Conservation (phyloP, 2,329 filamentous ascomycete species). For the Gaeumannomyces sp. region DNA sequence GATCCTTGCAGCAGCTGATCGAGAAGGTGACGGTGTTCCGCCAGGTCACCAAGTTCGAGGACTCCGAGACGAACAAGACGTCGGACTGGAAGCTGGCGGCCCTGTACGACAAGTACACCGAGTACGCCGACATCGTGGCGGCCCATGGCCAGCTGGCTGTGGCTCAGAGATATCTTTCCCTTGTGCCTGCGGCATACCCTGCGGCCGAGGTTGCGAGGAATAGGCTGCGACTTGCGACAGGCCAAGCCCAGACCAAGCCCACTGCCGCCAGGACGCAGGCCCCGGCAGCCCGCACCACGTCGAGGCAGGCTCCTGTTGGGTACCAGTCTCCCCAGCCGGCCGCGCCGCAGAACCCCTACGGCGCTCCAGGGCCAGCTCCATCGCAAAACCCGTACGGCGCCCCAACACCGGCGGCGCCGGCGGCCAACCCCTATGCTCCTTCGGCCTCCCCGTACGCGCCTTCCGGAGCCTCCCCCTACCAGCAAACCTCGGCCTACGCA, state of each 20-base stretch:
- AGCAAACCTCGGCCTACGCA: constrained; percentile 25
- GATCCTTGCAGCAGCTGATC: constrained; percentile 84
- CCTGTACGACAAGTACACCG: constrained; percentile 90
- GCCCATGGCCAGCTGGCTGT: constrained; percentile 79
- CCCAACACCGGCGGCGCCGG: constrained; percentile 21
- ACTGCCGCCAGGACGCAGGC: constrained; percentile 25
- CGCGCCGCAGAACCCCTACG: constrained; percentile 7
- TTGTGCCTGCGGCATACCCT: constrained; percentile 77
- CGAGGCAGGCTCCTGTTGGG: constrained; percentile 36
- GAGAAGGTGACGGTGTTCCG: constrained; percentile 98
- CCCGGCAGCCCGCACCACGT: constrained; percentile 21
- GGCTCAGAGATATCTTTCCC: constrained; percentile 85
- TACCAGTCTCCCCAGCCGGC: constrained; percentile 41
- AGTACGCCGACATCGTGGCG: constrained; percentile 93
- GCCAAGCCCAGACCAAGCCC: constrained; percentile 22
- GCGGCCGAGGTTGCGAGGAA: constrained; percentile 82
- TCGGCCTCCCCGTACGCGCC: constrained; percentile 28
- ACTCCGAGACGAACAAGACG: constrained; percentile 63
- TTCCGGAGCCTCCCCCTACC: constrained; percentile 15
- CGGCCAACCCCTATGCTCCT: constrained; percentile 42
- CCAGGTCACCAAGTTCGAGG: constrained; percentile 84
- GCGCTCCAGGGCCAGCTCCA: constrained; percentile 7
- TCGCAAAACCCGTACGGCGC: constrained; percentile 24
- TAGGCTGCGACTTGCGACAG: constrained; percentile 75
- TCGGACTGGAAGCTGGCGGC: constrained; percentile 83